Evolutionary conservation across 192 early-diverging fungal species (phyloP).

Genomic region (Diversispora eburnea): DNA sequence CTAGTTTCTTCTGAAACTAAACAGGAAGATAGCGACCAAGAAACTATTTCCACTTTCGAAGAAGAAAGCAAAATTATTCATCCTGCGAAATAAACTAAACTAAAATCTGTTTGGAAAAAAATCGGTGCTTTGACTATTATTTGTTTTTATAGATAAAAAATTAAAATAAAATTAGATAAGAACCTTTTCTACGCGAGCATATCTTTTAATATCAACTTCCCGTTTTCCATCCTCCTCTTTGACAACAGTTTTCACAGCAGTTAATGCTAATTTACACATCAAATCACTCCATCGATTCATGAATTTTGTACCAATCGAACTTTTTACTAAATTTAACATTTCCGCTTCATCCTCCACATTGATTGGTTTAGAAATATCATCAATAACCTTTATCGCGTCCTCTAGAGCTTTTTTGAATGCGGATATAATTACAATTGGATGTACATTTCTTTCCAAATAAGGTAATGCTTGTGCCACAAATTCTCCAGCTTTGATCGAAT

Average conservation of each 20-base stretch:
- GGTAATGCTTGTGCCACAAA: constrained; percentile 86
- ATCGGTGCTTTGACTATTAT: too few species aligned
- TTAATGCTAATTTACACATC: constrained; percentile 95
- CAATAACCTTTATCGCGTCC: constrained; percentile 82
- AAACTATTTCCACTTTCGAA: too few species aligned
- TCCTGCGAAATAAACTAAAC: too few species aligned
- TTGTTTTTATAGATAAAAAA: neutral
- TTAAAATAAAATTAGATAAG: neutral
- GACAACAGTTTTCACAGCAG: constrained; percentile 90
- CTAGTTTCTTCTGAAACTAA: too few species aligned
- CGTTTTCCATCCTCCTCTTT: constrained; percentile 66
- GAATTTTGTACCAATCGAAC: constrained; percentile 96
- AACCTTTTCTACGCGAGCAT: constrained; percentile 96
- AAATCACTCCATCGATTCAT: constrained; percentile 92
- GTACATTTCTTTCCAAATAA: constrained; percentile 95
- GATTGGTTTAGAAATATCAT: constrained; percentile 80
- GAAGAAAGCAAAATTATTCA: too few species aligned
- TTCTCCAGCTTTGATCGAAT: constrained; percentile 76
- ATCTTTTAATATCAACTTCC: constrained; percentile 98
- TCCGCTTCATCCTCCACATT: constrained; percentile 79
- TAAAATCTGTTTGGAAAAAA: too few species aligned
- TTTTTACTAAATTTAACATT: constrained; percentile 91
- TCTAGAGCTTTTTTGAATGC: constrained; percentile 93
- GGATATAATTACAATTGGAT: constrained; percentile 94
- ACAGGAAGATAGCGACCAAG: too few species aligned